These are phyloP conservation scores for Petunia secreta DNA, from an alignment of 257 asterid species.

Conservation along the genomic window DNA sequence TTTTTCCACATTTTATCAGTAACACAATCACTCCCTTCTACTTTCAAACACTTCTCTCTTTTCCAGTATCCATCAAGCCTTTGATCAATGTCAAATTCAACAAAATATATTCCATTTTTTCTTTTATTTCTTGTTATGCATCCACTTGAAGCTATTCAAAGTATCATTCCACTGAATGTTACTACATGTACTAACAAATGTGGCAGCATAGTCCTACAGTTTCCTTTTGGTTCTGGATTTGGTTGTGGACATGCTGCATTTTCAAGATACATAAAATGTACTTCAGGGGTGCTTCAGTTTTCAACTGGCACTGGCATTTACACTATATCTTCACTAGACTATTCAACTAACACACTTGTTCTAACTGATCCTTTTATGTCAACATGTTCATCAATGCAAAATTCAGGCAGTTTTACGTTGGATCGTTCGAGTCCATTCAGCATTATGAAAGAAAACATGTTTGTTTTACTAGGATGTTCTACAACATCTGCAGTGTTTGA, in stretches of 20 bases:
- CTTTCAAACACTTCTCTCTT: background rate
- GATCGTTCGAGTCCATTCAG: conserved; percentile 50
- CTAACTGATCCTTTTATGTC: conserved; percentile 70
- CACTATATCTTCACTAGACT: conserved; percentile 56
- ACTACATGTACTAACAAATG: conserved; percentile 52
- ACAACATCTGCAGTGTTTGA: conserved; percentile 66
- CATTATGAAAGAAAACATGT: conserved; percentile 44
- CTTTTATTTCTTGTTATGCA: conserved; percentile 34
- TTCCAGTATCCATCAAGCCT: background rate
- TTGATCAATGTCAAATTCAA: conserved; percentile 36
- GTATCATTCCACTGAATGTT: conserved; percentile 49
- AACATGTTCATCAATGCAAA: conserved; percentile 77
- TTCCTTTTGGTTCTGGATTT: conserved; percentile 61
- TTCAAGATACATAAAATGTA: conserved; percentile 50
- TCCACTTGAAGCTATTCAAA: conserved; percentile 42
- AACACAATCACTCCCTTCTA: background rate
- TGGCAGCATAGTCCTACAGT: conserved; percentile 51
- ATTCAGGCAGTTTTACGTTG: conserved; percentile 59
- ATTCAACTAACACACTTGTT: conserved; percentile 45
- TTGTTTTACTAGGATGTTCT: conserved; percentile 70
- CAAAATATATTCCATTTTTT: conserved; percentile 11
- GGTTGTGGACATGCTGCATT: conserved; percentile 74
- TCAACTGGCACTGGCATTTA: conserved; percentile 51
- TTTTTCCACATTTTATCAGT: conserved; percentile 10
- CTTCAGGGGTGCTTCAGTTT: conserved; percentile 42